phyloP scores from a whole-genome alignment of 2,329 filamentous ascomycete species.

The Sporothrix curviconia region DNA sequence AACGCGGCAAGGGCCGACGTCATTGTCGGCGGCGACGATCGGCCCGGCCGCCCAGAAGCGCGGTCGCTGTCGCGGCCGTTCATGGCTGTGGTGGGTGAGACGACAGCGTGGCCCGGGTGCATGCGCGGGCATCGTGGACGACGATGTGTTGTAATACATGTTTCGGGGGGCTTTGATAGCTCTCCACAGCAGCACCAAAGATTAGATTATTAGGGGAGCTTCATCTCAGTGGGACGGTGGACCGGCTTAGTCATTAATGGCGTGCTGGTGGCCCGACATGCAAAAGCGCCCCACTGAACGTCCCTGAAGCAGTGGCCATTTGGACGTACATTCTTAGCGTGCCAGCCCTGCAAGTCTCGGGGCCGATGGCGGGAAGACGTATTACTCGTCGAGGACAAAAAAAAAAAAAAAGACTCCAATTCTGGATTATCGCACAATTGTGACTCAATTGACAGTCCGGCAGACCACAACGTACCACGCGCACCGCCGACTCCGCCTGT shows the following conservation, averaged over 20 bases:
- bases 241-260: constrained; percentile 3
- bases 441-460: constrained; percentile 10
- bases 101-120: background rate
- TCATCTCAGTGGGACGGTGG: background rate
- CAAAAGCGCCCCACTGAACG: background rate
- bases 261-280: background rate
- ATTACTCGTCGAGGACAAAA: too few relatives aligned
- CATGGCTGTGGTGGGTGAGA: background rate
- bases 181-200: background rate
- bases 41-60: constrained; percentile 1
- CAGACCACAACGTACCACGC: background rate
- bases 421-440: background rate
- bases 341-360: background rate
- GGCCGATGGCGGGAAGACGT: constrained; percentile 13
- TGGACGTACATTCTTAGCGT: constrained; percentile 9
- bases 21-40: background rate
- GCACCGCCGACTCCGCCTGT: background rate
- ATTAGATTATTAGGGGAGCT: too few relatives aligned
- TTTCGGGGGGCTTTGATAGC: too few relatives aligned
- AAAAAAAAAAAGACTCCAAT: background rate
- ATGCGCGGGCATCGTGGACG: background rate
- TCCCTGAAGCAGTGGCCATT: background rate
- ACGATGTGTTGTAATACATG: too few relatives aligned
- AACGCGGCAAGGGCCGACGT: background rate
- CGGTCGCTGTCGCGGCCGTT: background rate